phyloP scores from a whole-genome alignment of 495 filamentous ascomycete genomes.

The Filosporella fistucella region DNA sequence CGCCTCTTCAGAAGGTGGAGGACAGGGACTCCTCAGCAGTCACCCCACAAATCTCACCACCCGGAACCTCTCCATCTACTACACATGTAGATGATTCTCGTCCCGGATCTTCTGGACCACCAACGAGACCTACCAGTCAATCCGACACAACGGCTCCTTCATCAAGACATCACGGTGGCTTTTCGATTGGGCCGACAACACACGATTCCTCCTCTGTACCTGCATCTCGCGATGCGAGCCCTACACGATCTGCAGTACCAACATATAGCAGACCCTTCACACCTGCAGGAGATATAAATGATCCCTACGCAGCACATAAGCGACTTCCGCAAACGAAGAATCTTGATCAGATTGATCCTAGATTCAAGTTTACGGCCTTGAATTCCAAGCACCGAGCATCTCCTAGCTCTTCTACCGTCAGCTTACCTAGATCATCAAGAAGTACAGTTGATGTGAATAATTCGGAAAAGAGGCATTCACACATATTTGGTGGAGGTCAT shows the following conservation, averaged over 20 bases:
- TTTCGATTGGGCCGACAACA: conserved; percentile 59
- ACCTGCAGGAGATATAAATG: conserved; percentile 75
- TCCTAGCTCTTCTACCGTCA: conserved; percentile 39
- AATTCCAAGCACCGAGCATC: conserved; percentile 42
- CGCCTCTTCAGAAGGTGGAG: conserved; percentile 25
- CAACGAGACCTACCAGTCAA: conserved; percentile 12
- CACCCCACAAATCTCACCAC: conserved; percentile 61
- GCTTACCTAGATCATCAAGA: conserved; percentile 28
- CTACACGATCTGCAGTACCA: conserved; percentile 51
- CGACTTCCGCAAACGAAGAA: conserved; percentile 68
- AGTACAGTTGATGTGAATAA: conserved; percentile 25
- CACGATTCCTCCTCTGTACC: conserved; percentile 60
- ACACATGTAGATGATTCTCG: conserved; percentile 22
- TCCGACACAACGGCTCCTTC: conserved; percentile 9
- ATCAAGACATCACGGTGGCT: conserved; percentile 61
- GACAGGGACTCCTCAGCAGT: conserved; percentile 47
- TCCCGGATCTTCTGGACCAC: conserved; percentile 16
- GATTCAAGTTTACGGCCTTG: conserved; percentile 68
- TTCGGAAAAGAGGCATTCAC: conserved; percentile 16
- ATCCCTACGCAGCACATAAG: conserved; percentile 83
- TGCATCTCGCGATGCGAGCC: conserved; percentile 59
- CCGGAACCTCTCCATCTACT: conserved; percentile 30
- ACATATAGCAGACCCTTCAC: conserved; percentile 66
- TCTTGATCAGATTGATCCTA: conserved; percentile 65
- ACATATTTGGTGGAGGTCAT: conserved; percentile 21